Percentiles rank a stretch among this genome's conserved stretches.
Conservation (phyloP, 2,329 filamentous ascomycete species). For the Fusarium veterinarium region DNA sequence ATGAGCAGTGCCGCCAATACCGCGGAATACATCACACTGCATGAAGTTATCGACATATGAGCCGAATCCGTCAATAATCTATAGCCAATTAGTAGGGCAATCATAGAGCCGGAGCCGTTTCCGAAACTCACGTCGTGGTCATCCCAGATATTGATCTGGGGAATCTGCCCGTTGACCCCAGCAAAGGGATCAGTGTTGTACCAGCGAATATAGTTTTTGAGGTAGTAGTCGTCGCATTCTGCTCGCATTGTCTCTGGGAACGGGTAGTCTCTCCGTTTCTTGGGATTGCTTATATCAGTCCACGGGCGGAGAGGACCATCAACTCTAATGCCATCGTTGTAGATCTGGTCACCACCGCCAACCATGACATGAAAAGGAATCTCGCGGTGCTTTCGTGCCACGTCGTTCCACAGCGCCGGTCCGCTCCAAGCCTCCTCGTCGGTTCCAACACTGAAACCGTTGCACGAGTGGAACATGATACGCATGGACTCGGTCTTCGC, state of each 20-base stretch:
- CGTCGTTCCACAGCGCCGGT: slow-evolving; percentile 94
- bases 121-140: slow-evolving; percentile 78
- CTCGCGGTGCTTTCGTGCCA: slow-evolving; percentile 81
- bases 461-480: slow-evolving; percentile 98
- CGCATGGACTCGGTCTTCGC: slow-evolving; percentile 89
- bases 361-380: slow-evolving; percentile 95
- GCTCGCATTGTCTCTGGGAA: slow-evolving; percentile 84
- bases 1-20: slow-evolving; percentile 90
- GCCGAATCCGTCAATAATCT: slow-evolving; percentile 92
- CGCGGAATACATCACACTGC: slow-evolving; percentile 90
- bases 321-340: slow-evolving; percentile 93
- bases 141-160: slow-evolving; percentile 98
- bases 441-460: slow-evolving; percentile 91
- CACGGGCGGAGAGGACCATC: slow-evolving; percentile 83
- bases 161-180: slow-evolving; percentile 87
- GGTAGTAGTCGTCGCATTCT: slow-evolving; percentile 89
- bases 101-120: not conserved
- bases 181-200: slow-evolving; percentile 88
- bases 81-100: slow-evolving; percentile 53
- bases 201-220: slow-evolving; percentile 88
- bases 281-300: slow-evolving; percentile 85
- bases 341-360: slow-evolving; percentile 94
- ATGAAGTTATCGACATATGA: slow-evolving; percentile 96
- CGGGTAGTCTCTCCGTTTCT: slow-evolving; percentile 80
- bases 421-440: slow-evolving; percentile 89